Evolutionary conservation across 306 rosid species (phyloP), one percentile per base, ranked within the genome.

Genomic region (Lupinus albus): DNA sequence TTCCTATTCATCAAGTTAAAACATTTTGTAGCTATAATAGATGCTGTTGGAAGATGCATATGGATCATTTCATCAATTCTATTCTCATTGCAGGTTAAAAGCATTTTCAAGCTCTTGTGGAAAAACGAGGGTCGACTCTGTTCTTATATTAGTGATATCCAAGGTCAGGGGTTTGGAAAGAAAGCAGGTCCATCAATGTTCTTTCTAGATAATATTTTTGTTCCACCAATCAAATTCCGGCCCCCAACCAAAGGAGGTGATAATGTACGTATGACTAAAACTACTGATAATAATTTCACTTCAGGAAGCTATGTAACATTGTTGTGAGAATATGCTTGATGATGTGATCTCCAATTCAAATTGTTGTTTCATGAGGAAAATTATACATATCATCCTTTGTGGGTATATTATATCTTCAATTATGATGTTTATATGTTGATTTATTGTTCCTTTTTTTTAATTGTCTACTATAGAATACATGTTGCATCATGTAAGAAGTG

Each of bases 191-290:
- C 80, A 71, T 79, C 85, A 32, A 83, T 93, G 84, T 92, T 92
- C 84, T 93, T 92, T 88, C 82, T 93, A 36, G 89, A 88, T 72
- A 76, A 83, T 62, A 74, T 93, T 84, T 91, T 87, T 68, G 95
- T 89, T 63, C 93, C 98, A 36, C 96, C 98, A 71, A 80, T 82
- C 78, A 92, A 86, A 75, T 87, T 92, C 69, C 98, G 96, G 2
- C 98, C 98, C 55, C 95, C 98, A 28, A 57, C 96, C 72, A 86
- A 73, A 78, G 89, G 82, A 73, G 93, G 89, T 60, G 98, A 82
- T 86, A 68, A 83, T 13, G 98, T 92, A 84, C 39, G 95, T 84
- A 56, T 70, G 54, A 21, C 64, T 15, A 11, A 25, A 13, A 11
- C 41, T 39, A 14, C 15, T 76, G 10, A 46, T 57, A 33, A 21